These are phyloP conservation scores for Cyclotella kingstonii DNA, from an alignment of 108 stramenopile genomes.

Conservation along the genomic window DNA sequence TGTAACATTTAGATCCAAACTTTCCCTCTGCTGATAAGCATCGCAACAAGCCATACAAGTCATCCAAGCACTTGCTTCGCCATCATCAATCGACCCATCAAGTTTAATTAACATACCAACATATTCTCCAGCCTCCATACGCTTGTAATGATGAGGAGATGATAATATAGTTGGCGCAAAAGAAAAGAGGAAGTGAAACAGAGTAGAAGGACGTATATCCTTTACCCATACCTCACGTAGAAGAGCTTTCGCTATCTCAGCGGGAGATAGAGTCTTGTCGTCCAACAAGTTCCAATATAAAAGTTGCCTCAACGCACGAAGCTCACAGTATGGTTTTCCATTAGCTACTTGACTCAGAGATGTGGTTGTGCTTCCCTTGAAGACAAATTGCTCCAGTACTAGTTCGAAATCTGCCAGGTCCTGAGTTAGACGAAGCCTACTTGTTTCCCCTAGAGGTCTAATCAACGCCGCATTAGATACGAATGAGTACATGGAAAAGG, in stretches of 20 bases:
- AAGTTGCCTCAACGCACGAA: conserved; percentile 82
- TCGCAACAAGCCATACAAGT: conserved; percentile 84
- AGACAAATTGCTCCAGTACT: conserved; percentile 71
- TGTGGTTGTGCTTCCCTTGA: conserved; percentile 51
- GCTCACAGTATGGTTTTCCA: conserved; percentile 81
- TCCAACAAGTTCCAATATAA: conserved; percentile 86
- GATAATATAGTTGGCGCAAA: conserved; percentile 76
- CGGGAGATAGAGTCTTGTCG: conserved; percentile 49
- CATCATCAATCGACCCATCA: conserved; percentile 79
- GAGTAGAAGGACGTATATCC: conserved; percentile 80
- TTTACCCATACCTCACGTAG: conserved; percentile 80
- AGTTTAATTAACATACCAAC: conserved; percentile 61
- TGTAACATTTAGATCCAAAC: conserved; percentile 35
- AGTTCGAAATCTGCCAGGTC: conserved; percentile 87
- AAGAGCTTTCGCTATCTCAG: conserved; percentile 63
- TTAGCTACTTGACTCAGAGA: conserved; percentile 63
- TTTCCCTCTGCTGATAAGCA: conserved; percentile 82
- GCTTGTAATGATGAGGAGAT: conserved; percentile 82
- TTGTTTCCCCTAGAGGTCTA: conserved; percentile 71
- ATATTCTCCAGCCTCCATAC: conserved; percentile 76
- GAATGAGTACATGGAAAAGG: conserved; percentile 79
- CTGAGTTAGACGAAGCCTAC: conserved; percentile 72
- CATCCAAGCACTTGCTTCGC: conserved; percentile 88
- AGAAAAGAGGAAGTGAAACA: conserved; percentile 81
- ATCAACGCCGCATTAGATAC: conserved; percentile 78